Conservation (phyloP, 148 eudicot species). For the Camellia granthamiana region DNA sequence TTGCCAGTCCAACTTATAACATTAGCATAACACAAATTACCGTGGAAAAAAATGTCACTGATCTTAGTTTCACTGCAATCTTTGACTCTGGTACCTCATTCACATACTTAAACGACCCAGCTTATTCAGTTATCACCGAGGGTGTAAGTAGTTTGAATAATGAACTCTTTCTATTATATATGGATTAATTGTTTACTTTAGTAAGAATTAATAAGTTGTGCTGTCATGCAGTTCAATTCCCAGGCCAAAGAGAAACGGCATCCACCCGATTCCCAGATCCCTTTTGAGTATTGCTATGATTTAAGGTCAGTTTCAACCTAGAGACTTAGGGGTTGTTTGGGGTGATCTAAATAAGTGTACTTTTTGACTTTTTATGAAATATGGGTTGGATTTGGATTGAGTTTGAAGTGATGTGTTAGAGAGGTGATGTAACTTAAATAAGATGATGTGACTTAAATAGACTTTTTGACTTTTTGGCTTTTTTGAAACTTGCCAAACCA, state of each 20-base stretch:
- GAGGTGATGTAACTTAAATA: too few relatives aligned
- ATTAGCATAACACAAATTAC: slow-evolving; percentile 55
- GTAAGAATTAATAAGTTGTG: background rate
- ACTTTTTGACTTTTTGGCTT: too few relatives aligned
- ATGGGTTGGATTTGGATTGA: too few relatives aligned
- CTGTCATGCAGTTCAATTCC: slow-evolving; percentile 36
- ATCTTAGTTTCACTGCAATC: slow-evolving; percentile 62
- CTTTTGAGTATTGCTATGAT: slow-evolving; percentile 74
- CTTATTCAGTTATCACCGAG: slow-evolving; percentile 34
- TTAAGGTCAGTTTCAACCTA: slow-evolving; percentile 44
- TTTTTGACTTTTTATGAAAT: too few relatives aligned
- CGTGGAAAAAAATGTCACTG: slow-evolving; percentile 54
- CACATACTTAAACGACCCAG: slow-evolving; percentile 71
- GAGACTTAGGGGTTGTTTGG: too few relatives aligned
- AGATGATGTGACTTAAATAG: too few relatives aligned
- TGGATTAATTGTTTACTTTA: too few relatives aligned
- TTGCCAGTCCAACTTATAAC: slow-evolving; percentile 79
- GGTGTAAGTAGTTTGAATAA: slow-evolving; percentile 17
- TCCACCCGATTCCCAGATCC: slow-evolving; percentile 45
- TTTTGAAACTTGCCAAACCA: too few relatives aligned
- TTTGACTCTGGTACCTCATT: slow-evolving; percentile 95
- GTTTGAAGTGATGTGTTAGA: too few relatives aligned
- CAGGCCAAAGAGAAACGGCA: slow-evolving; percentile 45
- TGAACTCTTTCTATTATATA: background rate
- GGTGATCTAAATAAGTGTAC: too few relatives aligned